phyloP scores from a whole-genome alignment of 2,329 filamentous ascomycete species.

The Lithohypha guttulata region DNA sequence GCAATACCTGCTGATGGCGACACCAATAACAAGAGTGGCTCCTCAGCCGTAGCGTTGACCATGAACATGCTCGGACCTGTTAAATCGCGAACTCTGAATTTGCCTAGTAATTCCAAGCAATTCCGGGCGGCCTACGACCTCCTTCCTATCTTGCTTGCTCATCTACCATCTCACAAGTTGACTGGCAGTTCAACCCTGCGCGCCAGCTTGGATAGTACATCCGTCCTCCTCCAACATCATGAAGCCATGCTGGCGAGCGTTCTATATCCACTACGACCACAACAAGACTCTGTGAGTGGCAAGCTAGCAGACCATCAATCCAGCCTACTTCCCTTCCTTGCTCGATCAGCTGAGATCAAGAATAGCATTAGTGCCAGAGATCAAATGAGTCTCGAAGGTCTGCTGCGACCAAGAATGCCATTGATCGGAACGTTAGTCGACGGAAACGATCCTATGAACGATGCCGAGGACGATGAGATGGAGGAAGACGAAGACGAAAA shows the following conservation, averaged over 20 bases:
- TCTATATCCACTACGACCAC: slow-evolving; percentile 60
- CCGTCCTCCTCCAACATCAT: slow-evolving; percentile 59
- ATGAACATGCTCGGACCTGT: too few relatives aligned
- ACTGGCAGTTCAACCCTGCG: slow-evolving; percentile 47
- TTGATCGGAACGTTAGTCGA: slow-evolving; percentile 22
- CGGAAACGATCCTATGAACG: not conserved
- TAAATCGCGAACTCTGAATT: too few relatives aligned
- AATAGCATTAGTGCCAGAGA: too few relatives aligned
- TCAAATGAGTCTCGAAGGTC: slow-evolving; percentile 51
- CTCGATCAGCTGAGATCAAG: slow-evolving; percentile 46
- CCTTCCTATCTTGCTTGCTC: slow-evolving; percentile 47
- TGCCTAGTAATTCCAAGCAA: too few relatives aligned
- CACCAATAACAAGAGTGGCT: not conserved
- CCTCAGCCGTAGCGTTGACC: not conserved
- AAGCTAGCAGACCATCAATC: slow-evolving; percentile 33
- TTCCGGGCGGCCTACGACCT: slow-evolving; percentile 52
- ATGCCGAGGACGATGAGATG: slow-evolving; percentile 2
- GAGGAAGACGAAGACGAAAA: not conserved
- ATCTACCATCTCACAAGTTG: slow-evolving; percentile 55
- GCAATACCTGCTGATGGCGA: too few relatives aligned
- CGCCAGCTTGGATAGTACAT: slow-evolving; percentile 67
- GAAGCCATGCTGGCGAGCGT: slow-evolving; percentile 71
- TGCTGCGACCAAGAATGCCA: slow-evolving; percentile 48
- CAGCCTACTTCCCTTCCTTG: slow-evolving; percentile 71
- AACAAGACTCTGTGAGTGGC: slow-evolving; percentile 46